Percentiles rank a stretch among this genome's conserved stretches.
Conservation (phyloP, 257 asterid genomes). For the Solanum ossicruentum region DNA sequence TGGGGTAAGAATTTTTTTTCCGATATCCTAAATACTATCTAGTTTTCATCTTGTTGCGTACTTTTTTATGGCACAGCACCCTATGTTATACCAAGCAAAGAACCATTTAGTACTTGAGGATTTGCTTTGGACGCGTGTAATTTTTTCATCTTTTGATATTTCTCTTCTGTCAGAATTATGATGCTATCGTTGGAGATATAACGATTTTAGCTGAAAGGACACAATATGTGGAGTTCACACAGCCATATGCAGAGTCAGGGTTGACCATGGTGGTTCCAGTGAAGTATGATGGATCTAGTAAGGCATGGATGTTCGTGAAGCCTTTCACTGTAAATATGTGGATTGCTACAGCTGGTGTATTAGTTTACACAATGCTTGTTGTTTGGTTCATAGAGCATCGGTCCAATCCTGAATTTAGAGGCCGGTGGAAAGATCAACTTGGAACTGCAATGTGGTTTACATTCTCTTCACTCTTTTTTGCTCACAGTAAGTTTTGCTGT, state of each 20-base stretch:
- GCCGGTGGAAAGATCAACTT: constrained; percentile 21
- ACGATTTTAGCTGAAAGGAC: constrained; percentile 18
- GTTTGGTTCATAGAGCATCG: constrained; percentile 29
- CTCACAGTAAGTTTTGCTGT: constrained; percentile 20
- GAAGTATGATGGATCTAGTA: neutral
- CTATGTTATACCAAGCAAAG: neutral
- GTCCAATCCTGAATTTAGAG: constrained; percentile 12
- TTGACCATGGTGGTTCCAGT: constrained; percentile 24
- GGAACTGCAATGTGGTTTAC: constrained; percentile 32
- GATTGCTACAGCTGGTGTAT: constrained; percentile 11
- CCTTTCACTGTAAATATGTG: constrained; percentile 26
- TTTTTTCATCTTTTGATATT: neutral
- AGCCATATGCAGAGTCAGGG: constrained; percentile 25
- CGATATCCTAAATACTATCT: neutral
- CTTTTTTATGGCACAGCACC: neutral
- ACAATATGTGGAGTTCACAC: constrained; percentile 21
- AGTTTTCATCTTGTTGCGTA: neutral
- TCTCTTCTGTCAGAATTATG: neutral
- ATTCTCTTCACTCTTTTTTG: constrained; percentile 25
- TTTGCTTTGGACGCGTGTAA: neutral
- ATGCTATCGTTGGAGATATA: constrained; percentile 20
- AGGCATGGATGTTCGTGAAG: constrained; percentile 19
- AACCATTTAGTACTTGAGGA: neutral
- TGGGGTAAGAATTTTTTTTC: constrained; percentile 6
- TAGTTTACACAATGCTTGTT: constrained; percentile 26